Evolutionary conservation across 192 early-diverging fungal genomes (phyloP).

Genomic region (Umbelopsis ramanniana): DNA sequence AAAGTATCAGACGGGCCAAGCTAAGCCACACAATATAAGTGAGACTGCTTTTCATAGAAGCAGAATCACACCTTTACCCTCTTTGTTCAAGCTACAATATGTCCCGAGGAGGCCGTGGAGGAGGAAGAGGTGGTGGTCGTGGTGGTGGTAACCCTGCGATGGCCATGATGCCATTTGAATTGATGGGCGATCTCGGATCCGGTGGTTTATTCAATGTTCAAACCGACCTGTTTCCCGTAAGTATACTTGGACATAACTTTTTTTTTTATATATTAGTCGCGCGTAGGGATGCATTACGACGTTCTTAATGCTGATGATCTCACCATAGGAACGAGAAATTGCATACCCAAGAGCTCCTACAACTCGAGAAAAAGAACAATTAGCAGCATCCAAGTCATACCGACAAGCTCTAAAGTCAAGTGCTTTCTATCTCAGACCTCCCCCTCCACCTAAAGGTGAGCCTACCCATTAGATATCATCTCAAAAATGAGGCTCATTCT

Average conservation of each 20-base stretch:
- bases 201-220: slow-evolving; percentile 41
- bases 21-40: too few relatives aligned
- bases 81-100: background rate
- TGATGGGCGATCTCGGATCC: slow-evolving; percentile 37
- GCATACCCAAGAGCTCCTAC: slow-evolving; percentile 36
- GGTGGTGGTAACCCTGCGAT: slow-evolving; percentile 30
- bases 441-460: slow-evolving; percentile 35
- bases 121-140: slow-evolving; percentile 32
- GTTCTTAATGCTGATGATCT: background rate
- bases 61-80: background rate
- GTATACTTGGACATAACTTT: background rate
- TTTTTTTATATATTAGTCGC: too few relatives aligned
- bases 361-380: slow-evolving; percentile 27
- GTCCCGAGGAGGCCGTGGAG: slow-evolving; percentile 31
- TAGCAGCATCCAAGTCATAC: slow-evolving; percentile 22
- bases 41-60: too few relatives aligned
- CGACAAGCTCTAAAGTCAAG: slow-evolving; percentile 24
- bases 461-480: background rate
- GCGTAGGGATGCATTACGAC: background rate
- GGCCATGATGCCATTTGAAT: slow-evolving; percentile 38
- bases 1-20: too few relatives aligned
- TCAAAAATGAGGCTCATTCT: background rate
- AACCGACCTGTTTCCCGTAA: slow-evolving; percentile 41
- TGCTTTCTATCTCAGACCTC: slow-evolving; percentile 24
- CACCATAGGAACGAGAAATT: slow-evolving; percentile 30